Base-by-base conservation (phyloP, 192 early-diverging fungal species). In the Coemansia erecta region DNA sequence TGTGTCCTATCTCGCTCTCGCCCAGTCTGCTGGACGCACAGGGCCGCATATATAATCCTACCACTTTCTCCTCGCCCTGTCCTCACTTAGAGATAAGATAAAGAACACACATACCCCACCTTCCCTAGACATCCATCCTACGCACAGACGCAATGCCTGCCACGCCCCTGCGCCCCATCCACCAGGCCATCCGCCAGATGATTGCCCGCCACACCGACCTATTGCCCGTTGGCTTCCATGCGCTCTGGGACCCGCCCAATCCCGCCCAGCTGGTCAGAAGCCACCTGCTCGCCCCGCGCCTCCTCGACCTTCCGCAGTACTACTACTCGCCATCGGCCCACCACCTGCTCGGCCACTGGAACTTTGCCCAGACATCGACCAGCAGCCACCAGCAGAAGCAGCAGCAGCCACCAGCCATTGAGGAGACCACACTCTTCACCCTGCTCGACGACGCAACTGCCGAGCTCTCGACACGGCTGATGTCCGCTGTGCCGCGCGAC, bases 381-480 rank as follows among this genome's bases (percentile, higher is more conserved):
- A 46, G 0, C 19, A 5, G 71, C 18, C 52, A 60, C 37, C 67
- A 64, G 71, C 21, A 41, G 9, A 63, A 63, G n/a, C 28, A 2
- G 28, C 7, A 2, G 41, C 7, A 19, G 13, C 12, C 13, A 9
- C 10, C 8, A 4, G n/a, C 33, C 15, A 39, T 73, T 26, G 56
- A 66, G 11, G 61, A 67, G 18, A 63, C 61, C 35, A 56, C 64
- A 0, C 45, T 73, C 0, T 11, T 62, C 19, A 63, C 71, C 14
- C 64, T 73, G 21, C 46, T 59, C 15, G 71, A 73, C 41, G 64
- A 73, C 17, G 57, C 63, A 0, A 58, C 57, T 0, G 71, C 58
- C 14, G 71, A 73, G 51, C 64, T 73, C 23, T 52, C 57, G 0
- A 49, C 57, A 13, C 57, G 57, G 9, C 14, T 58, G 12, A 53